Percentiles rank a stretch among this genome's conserved stretches.
Evolutionary conservation across 164 flowering plant genomes (phyloP).

Genomic region (Piper betle): DNA sequence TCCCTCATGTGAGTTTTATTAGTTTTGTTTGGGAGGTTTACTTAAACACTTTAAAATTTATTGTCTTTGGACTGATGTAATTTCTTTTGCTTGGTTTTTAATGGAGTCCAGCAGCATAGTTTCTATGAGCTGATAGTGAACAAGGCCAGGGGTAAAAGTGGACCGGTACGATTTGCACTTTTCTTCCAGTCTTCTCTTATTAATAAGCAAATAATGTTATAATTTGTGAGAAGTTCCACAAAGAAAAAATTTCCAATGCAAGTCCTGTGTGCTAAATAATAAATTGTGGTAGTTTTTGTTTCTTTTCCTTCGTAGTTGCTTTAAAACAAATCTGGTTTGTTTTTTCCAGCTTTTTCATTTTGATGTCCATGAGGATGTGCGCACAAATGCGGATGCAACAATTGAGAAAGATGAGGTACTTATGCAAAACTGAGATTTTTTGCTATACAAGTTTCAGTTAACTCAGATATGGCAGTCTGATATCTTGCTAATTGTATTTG

Average conservation of each 20-base stretch:
- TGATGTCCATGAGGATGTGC: conserved; percentile 96
- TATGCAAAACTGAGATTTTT: neutral
- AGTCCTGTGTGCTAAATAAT: no score
- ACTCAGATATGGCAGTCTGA: no score
- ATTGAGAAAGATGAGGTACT: conserved; percentile 96
- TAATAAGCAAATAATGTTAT: no score
- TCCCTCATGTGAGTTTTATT: conserved; percentile 64
- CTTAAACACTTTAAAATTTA: neutral
- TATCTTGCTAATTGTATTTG: conserved; percentile 1
- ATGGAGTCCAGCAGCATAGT: conserved; percentile 78
- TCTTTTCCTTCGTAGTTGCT: neutral
- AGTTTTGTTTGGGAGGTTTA: neutral
- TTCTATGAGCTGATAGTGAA: conserved; percentile 87
- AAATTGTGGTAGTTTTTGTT: neutral
- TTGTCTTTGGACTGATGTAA: neutral
- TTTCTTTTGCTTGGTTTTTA: conserved; percentile 1
- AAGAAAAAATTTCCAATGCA: no score
- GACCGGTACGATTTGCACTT: conserved; percentile 56
- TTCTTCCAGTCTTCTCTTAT: neutral
- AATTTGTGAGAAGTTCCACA: no score
- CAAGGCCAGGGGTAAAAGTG: conserved; percentile 99
- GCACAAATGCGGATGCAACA: conserved; percentile 95
- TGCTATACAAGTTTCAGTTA: no score
- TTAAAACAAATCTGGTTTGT: neutral
- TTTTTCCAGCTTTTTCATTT: conserved; percentile 81